Percentiles rank a stretch among this genome's conserved stretches.
Evolutionary conservation across 768 basidiomycete species (phyloP).

Genomic region (Agaricus sinodeliciosus): DNA sequence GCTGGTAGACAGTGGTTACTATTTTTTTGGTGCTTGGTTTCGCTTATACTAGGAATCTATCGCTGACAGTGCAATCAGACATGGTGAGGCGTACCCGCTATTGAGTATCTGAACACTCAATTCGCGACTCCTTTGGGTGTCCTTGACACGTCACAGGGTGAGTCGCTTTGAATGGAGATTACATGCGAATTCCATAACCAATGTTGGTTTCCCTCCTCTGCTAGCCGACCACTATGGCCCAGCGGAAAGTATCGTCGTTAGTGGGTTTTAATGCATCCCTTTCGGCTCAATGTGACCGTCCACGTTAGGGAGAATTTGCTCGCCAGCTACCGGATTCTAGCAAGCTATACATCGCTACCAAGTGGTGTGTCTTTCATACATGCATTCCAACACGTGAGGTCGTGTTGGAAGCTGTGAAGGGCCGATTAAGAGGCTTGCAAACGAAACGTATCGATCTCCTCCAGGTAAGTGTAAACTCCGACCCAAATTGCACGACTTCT

Average conservation of each 20-base stretch:
- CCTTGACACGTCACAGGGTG: conserved; percentile 21
- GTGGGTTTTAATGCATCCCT: conserved; percentile 18
- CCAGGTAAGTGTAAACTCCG: conserved; percentile 38
- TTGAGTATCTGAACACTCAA: background rate
- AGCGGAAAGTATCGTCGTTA: conserved; percentile 75
- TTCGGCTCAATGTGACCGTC: conserved; percentile 7
- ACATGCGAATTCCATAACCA: background rate
- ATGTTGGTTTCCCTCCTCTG: conserved; percentile 6
- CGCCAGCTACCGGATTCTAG: conserved; percentile 32
- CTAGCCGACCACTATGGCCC: conserved; percentile 85
- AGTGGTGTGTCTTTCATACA: conserved; percentile 75
- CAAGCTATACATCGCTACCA: conserved; percentile 66
- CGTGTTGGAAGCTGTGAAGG: conserved; percentile 60
- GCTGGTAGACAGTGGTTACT: conserved; percentile 56
- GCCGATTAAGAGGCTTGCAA: conserved; percentile 61
- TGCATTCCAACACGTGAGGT: conserved; percentile 40
- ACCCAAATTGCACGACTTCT: background rate
- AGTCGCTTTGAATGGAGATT: background rate
- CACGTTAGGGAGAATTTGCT: conserved; percentile 61
- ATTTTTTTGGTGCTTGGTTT: conserved; percentile 46
- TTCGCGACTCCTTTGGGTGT: conserved; percentile 2
- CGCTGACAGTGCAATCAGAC: conserved; percentile 18
- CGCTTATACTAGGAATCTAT: background rate
- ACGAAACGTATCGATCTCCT: conserved; percentile 56
- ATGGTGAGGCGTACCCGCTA: conserved; percentile 24